phyloP scores from a whole-genome alignment of 352 stramenopile genomes.

The Phytophthora sp. region DNA sequence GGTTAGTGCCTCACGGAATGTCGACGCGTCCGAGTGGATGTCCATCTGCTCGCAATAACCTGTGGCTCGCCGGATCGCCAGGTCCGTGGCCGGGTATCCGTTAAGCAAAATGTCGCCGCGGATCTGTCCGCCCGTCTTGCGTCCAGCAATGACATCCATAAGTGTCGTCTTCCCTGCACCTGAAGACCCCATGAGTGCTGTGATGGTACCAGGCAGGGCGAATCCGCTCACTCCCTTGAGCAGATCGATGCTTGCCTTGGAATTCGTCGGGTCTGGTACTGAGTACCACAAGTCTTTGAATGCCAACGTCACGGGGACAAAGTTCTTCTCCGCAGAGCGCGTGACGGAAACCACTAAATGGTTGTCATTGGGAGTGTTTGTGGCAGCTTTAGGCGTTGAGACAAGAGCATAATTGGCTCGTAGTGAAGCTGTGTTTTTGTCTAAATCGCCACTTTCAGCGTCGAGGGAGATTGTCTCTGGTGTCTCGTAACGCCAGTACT shows the following conservation, averaged over 20 bases:
- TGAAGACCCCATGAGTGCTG: constrained; percentile 59
- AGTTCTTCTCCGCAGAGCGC: constrained; percentile 55
- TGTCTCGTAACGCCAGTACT: constrained; percentile 41
- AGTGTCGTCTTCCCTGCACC: constrained; percentile 92
- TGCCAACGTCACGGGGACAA: constrained; percentile 42
- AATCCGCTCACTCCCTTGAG: constrained; percentile 51
- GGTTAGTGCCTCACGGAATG: constrained; percentile 83
- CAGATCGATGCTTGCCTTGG: constrained; percentile 41
- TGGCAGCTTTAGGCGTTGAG: constrained; percentile 4
- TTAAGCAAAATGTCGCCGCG: constrained; percentile 86
- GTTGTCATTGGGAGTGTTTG: background rate
- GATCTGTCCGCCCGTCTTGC: constrained; percentile 87
- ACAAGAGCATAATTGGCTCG: constrained; percentile 13
- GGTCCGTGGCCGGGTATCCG: constrained; percentile 52
- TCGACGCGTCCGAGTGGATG: constrained; percentile 87
- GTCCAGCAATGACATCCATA: constrained; percentile 91
- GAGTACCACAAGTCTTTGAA: constrained; percentile 56
- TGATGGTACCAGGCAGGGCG: constrained; percentile 49
- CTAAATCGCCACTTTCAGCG: background rate
- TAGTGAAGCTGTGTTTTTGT: background rate
- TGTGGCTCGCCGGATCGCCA: constrained; percentile 37
- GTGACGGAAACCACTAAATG: constrained; percentile 44
- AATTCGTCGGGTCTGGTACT: constrained; percentile 23
- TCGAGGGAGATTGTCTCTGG: constrained; percentile 17
- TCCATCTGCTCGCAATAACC: too few relatives aligned